phyloP scores from a whole-genome alignment of 768 basidiomycete genomes.

The Mycena belliarum region DNA sequence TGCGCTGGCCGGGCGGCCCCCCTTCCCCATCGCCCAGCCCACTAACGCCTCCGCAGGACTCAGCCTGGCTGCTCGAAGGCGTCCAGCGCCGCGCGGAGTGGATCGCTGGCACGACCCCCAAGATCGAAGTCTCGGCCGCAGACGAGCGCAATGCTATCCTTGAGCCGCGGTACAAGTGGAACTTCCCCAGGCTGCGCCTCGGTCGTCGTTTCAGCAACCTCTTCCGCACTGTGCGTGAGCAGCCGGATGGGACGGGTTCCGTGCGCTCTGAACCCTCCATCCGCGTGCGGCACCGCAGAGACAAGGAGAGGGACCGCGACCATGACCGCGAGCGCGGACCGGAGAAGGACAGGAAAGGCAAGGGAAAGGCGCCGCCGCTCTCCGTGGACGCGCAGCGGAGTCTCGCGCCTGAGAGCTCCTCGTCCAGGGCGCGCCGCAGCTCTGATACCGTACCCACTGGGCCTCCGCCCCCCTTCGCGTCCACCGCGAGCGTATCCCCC shows the following conservation, averaged over 20 bases:
- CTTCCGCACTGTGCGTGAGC: slow-evolving; percentile 1
- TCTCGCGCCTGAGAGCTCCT: not conserved
- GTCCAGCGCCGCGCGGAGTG: slow-evolving; percentile 13
- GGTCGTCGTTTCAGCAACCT: slow-evolving; percentile 14
- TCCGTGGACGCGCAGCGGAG: not conserved
- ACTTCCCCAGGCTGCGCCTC: not conserved
- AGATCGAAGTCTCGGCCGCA: slow-evolving; percentile 12
- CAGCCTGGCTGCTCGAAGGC: slow-evolving; percentile 15
- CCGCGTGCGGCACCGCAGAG: not conserved
- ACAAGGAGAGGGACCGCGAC: not conserved
- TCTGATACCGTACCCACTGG: not conserved
- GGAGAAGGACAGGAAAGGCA: not conserved
- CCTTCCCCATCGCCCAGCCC: not conserved
- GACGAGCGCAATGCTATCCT: slow-evolving; percentile 21
- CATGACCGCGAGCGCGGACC: not conserved
- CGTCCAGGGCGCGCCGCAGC: not conserved
- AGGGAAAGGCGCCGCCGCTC: slow-evolving; percentile 2
- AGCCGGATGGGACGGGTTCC: not conserved
- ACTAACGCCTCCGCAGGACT: not conserved
- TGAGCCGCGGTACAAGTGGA: slow-evolving; percentile 18
- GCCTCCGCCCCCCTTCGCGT: not conserved
- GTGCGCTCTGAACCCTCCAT: not conserved
- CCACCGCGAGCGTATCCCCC: not conserved
- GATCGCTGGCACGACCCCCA: slow-evolving; percentile 11
- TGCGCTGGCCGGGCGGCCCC: not conserved